These are phyloP conservation scores for Zoysia japonica DNA, from an alignment of 176 grass and related monocot genomes.

Conservation along the genomic window DNA sequence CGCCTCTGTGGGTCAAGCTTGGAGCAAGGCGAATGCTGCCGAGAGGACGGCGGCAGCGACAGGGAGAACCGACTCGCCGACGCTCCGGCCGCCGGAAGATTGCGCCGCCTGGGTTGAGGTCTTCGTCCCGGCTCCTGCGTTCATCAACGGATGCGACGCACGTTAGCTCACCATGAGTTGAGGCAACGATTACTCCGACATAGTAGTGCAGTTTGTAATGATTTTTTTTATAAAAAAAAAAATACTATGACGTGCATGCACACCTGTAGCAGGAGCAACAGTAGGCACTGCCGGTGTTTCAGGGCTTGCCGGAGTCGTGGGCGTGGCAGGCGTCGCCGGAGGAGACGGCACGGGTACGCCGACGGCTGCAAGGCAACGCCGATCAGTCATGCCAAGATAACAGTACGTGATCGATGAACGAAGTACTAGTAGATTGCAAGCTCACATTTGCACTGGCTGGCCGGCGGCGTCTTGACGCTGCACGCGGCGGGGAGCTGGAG, in stretches of 20 bases:
- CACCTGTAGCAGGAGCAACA: conserved; percentile 33
- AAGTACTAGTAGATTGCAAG: not conserved
- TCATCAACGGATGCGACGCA: not conserved
- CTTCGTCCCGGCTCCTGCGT: conserved; percentile 47
- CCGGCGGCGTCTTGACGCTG: conserved; percentile 49
- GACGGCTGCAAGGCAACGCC: not conserved
- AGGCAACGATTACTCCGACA: too few species aligned
- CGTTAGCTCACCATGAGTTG: too few species aligned
- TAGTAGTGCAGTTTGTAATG: too few species aligned
- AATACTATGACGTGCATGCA: not conserved
- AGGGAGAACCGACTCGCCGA: not conserved
- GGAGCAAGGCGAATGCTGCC: conserved; percentile 36
- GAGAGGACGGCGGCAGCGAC: conserved; percentile 19
- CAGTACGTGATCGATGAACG: too few species aligned
- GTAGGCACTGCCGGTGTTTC: conserved; percentile 28
- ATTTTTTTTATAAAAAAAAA: too few species aligned
- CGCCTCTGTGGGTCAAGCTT: not conserved
- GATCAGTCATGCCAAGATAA: not conserved
- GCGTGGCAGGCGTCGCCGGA: not conserved
- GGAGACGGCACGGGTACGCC: conserved; percentile 21
- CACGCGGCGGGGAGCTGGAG: conserved; percentile 54
- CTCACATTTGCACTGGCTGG: conserved; percentile 54
- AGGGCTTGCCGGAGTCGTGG: conserved; percentile 7
- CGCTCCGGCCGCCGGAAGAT: not conserved
- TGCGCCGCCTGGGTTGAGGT: conserved; percentile 35